Conservation (phyloP, 179 eudicot genomes). For the Heliamphora pulchella region DNA sequence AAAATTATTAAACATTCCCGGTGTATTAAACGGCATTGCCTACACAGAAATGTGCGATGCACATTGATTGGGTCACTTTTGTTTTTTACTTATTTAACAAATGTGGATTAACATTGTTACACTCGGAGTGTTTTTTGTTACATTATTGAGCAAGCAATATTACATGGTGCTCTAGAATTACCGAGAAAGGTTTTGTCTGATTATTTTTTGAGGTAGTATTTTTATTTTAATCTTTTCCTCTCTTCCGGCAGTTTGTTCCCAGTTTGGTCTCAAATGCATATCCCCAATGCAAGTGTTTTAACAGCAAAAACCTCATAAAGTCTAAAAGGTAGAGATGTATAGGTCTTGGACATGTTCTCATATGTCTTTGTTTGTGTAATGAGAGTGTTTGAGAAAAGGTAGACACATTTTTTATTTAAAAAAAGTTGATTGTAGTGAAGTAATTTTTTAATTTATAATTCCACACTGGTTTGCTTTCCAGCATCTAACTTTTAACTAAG, state of each 20-base stretch:
- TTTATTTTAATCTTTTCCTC: too few species aligned
- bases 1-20: too few species aligned
- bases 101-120: too few species aligned
- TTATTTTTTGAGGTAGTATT: too few species aligned
- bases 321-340: background rate
- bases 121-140: too few species aligned
- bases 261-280: conserved; percentile 7
- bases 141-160: too few species aligned
- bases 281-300: conserved; percentile 1
- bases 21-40: too few species aligned
- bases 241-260: background rate
- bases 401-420: background rate
- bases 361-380: background rate
- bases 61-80: too few species aligned
- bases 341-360: conserved; percentile 8
- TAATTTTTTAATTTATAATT: background rate
- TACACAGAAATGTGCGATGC: too few species aligned
- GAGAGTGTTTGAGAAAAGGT: conserved; percentile 12
- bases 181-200: too few species aligned
- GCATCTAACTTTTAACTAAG: background rate
- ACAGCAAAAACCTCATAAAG: background rate
- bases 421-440: background rate
- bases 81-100: too few species aligned
- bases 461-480: background rate
- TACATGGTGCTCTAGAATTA: too few species aligned